phyloP scores from a whole-genome alignment of 2,329 filamentous ascomycete species.

The Laburnicola sp. region DNA sequence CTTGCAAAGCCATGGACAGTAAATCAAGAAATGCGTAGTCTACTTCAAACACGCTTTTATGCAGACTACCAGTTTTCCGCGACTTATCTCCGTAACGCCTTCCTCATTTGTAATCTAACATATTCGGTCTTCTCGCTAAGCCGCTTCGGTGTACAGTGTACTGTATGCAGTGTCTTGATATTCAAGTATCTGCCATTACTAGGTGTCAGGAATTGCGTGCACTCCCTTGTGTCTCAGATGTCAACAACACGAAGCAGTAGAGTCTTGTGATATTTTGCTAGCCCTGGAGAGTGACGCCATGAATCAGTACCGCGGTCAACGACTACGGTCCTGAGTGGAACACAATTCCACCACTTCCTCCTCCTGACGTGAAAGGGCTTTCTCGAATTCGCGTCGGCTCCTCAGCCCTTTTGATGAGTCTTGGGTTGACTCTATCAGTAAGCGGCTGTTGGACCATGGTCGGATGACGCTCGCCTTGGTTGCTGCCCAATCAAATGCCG shows the following conservation, averaged over 20 bases:
- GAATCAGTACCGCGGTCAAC: background rate
- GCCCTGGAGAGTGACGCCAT: no score
- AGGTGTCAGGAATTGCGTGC: background rate
- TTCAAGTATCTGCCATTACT: background rate
- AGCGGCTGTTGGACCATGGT: background rate
- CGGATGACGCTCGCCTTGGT: slow-evolving; percentile 4
- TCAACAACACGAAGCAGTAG: no score
- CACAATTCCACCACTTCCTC: no score
- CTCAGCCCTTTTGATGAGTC: background rate
- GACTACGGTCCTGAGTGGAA: background rate
- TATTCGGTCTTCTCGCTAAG: background rate
- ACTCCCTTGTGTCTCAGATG: no score
- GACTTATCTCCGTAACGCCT: slow-evolving; percentile 9
- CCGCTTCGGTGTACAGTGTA: background rate
- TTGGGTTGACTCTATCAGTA: background rate
- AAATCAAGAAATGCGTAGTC: no score
- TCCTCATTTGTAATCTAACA: slow-evolving; percentile 9
- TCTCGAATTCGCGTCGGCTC: background rate
- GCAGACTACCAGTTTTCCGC: background rate
- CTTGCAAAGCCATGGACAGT: no score
- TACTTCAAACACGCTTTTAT: background rate
- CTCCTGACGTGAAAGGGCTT: background rate
- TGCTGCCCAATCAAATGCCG: slow-evolving; percentile 13
- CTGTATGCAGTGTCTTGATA: no score
- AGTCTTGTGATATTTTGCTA: no score